Evolutionary conservation across 768 basidiomycete genomes (phyloP), one percentile per base, ranked within the genome.

Genomic region (Heimioporus sp.): DNA sequence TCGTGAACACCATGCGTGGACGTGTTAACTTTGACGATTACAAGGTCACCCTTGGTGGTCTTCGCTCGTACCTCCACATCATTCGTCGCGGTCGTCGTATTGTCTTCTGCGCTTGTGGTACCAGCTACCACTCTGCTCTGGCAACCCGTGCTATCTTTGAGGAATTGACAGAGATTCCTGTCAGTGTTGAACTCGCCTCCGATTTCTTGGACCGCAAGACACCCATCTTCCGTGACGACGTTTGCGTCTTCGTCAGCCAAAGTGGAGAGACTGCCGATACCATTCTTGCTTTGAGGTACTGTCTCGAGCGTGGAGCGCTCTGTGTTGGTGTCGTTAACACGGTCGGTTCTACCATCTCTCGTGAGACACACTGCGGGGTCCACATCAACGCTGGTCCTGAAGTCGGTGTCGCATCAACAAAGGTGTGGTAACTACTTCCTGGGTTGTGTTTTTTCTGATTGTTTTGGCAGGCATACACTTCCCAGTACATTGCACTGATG

Each of bases 1-100:
- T 98, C 56, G 93, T 98, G 73, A 99, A 99, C 81, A 99, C 97
- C 46, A 99, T 99, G 97, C 90, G 97, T 82, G 97, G 97, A 54
- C 93, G 97, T 61, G 90, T 99, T 77, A 98, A 97, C 80, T 99
- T 99, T 62, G 97, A 98, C 66, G 84, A 80, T 48, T 82, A 91
- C 73, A 80, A 80, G 57, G 90, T 99, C 66, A 98, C 88, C 11
- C 86, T 99, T 39, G 97, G 97, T 67, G 97, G 97, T 36, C 80
- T 99, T 54, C 91, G 94, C 54, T 89, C 88, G 16, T 98, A 98
- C 71, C 82, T 99, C 53, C 90, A 87, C 36, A 95, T 97, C 67
- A 98, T 99, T 66, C 86, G 97, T 54, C 86, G 97, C 58, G 90
- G 94, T 49, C 80, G 97, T 55, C 83, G 97, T 49, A 91, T 99